Base-by-base conservation (phyloP, 495 filamentous ascomycete species). In the Podospora sp. region DNA sequence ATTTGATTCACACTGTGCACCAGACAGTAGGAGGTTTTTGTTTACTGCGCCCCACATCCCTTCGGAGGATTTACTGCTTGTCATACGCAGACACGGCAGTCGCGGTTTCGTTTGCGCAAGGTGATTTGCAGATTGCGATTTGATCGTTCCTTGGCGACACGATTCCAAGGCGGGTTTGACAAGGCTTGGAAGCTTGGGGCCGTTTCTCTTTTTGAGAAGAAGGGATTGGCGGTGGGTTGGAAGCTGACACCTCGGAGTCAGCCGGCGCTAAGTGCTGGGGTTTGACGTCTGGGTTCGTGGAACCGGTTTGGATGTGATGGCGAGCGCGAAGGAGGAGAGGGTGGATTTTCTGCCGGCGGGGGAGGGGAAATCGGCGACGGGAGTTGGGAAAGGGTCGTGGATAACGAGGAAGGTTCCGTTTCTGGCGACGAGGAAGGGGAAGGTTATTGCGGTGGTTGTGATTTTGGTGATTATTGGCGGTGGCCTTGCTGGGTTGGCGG, bases 351-450 rank as follows among this genome's bases (percentile, higher is more conserved):
- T 46, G 16, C 40, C 40, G 40, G 11, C 40, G 5, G 40, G 5
- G 9, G 40, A 46, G 5, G 40, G 40, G 11, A 67, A 59, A 11
- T 67, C 29, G 29, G 60, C 20, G 9, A n/a, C 52, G 9, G 21
- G 73, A 66, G 70, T 64, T 75, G 76, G 75, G 27, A 33, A 33
- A 33, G 75, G 73, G 73, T 69, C 71, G 73, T 74, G 68, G 62
- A 50, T 77, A 0, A 72, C 77, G 56, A 70, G 73, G 27, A 78
- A 78, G 59, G 77, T 80, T 49, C 78, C 79, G 27, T 78, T 82
- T 24, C 71, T 82, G 51, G 67, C 67, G 27, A 78, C 67, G 21
- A 82, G 78, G 67, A 67, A 73, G 14, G 78, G 80, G 55, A 66
- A 76, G 20, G 73, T 74, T 40, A 69, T 81, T 16, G 27, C 77